Percentiles rank a stretch among this genome's conserved stretches.
Evolutionary conservation across 371 early-diverging fungal genomes (phyloP).

Genomic region (Haplosporangium sp.): DNA sequence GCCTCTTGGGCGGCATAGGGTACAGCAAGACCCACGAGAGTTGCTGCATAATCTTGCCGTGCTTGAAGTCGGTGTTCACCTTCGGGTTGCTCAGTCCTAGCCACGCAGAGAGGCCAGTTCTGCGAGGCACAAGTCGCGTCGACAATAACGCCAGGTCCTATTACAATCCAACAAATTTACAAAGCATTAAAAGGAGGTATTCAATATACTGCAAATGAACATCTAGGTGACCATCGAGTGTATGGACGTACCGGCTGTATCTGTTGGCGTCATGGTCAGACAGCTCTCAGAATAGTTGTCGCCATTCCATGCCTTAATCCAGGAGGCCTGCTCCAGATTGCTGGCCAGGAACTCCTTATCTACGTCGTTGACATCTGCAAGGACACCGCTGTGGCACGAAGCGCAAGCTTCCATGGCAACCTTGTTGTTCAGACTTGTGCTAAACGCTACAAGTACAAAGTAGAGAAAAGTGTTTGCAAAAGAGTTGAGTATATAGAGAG

Average conservation of each 20-base stretch:
- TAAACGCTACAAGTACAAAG: slow-evolving; percentile 25
- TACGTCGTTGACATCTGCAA: slow-evolving; percentile 16
- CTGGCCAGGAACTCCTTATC: slow-evolving; percentile 22
- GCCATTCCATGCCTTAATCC: slow-evolving; percentile 43
- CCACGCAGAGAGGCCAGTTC: slow-evolving; percentile 35
- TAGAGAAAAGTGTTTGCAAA: neutral
- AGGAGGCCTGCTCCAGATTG: slow-evolving; percentile 28
- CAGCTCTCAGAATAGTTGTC: slow-evolving; percentile 34
- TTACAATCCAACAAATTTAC: neutral
- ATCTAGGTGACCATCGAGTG: no score
- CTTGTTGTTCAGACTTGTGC: slow-evolving; percentile 18
- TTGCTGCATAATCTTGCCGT: neutral
- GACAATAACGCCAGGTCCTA: slow-evolving; percentile 21
- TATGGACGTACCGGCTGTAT: slow-evolving; percentile 10
- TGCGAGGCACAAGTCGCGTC: slow-evolving; percentile 17
- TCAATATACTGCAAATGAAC: neutral
- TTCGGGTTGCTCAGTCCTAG: slow-evolving; percentile 1
- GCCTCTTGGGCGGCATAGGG: slow-evolving; percentile 3
- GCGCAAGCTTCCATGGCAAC: slow-evolving; percentile 37
- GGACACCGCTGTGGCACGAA: slow-evolving; percentile 34
- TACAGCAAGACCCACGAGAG: slow-evolving; percentile 10
- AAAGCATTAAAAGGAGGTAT: neutral
- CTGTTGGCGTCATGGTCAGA: slow-evolving; percentile 12
- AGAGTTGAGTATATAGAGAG: neutral
- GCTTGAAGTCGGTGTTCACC: slow-evolving; percentile 2